Conservation (phyloP, 2,329 filamentous ascomycete species). For the Decorospora gaudefroyi region DNA sequence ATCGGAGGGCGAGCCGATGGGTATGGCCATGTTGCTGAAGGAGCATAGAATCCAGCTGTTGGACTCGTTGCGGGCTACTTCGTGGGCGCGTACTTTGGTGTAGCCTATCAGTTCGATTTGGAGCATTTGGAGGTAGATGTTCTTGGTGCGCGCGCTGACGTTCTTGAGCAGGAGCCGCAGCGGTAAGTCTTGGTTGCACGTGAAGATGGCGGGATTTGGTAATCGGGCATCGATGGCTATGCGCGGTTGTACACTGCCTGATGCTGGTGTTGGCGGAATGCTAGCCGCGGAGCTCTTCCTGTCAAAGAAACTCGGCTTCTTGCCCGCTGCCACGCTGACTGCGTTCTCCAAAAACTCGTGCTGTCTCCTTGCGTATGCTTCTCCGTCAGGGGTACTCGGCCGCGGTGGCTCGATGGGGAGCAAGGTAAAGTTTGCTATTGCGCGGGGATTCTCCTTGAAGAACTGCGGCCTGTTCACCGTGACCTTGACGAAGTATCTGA, state of each 20-base stretch:
- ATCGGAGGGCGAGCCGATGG: constrained; percentile 63
- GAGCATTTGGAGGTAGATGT: constrained; percentile 74
- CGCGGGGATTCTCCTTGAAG: constrained; percentile 85
- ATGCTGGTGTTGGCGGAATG: constrained; percentile 26
- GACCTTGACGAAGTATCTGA: constrained; percentile 94
- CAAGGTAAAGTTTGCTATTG: constrained; percentile 69
- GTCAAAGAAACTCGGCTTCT: constrained; percentile 66
- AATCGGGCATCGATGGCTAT: constrained; percentile 82
- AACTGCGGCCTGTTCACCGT: constrained; percentile 87
- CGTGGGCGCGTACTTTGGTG: constrained; percentile 79
- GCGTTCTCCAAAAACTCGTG: constrained; percentile 59
- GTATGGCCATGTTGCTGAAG: constrained; percentile 70
- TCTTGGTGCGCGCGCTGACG: constrained; percentile 68
- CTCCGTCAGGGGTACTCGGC: constrained; percentile 67
- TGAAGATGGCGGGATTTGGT: constrained; percentile 84
- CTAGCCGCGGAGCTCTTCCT: constrained; percentile 35
- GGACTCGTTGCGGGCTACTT: constrained; percentile 69
- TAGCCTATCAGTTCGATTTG: constrained; percentile 81
- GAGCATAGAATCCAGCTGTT: constrained; percentile 77
- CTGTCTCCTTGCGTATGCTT: constrained; percentile 79
- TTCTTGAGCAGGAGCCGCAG: constrained; percentile 80
- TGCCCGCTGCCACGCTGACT: constrained; percentile 47
- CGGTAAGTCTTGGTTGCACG: constrained; percentile 84
- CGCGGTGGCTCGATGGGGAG: constrained; percentile 90
- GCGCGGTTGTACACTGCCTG: constrained; percentile 48